Conservation (phyloP, 768 basidiomycete species). For the Psilocybe tampanensis region DNA sequence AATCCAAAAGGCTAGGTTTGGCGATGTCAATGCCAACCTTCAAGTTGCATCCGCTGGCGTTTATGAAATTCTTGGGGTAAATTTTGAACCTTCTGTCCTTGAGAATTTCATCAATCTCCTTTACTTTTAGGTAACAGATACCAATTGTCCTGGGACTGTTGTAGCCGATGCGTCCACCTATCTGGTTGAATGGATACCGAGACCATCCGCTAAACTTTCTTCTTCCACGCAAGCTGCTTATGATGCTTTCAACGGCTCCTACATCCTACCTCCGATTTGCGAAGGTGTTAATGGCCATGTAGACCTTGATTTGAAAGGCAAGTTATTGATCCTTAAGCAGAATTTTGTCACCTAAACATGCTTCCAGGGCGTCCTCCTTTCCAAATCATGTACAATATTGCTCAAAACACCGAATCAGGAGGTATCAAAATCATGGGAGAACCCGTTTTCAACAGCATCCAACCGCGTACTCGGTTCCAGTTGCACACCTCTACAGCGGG, state of each 20-base stretch:
- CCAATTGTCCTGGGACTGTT: conserved; percentile 82
- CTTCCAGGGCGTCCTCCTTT: conserved; percentile 83
- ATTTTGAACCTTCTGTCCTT: conserved; percentile 16
- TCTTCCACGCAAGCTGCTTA: conserved; percentile 55
- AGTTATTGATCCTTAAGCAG: too few species aligned
- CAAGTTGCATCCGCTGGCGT: conserved; percentile 72
- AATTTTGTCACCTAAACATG: not conserved
- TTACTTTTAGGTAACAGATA: conserved; percentile 70
- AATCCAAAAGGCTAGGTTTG: conserved; percentile 43
- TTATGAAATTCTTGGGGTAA: conserved; percentile 74
- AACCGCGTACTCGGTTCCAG: conserved; percentile 77
- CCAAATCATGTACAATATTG: conserved; percentile 89
- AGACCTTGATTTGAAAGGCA: conserved; percentile 81
- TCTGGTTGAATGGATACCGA: conserved; percentile 76
- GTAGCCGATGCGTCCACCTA: conserved; percentile 61
- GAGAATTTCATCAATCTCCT: not conserved
- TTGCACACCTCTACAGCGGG: conserved; percentile 78
- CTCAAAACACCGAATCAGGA: conserved; percentile 65
- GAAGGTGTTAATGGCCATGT: conserved; percentile 82
- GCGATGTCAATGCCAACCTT: conserved; percentile 71
- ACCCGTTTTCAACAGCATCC: conserved; percentile 84
- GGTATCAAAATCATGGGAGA: conserved; percentile 74
- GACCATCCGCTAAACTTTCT: conserved; percentile 74
- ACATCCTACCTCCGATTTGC: conserved; percentile 78
- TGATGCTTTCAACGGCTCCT: conserved; percentile 69